These are phyloP conservation scores for Russula sp. DNA, from an alignment of 768 basidiomycete species.

Conservation along the genomic window DNA sequence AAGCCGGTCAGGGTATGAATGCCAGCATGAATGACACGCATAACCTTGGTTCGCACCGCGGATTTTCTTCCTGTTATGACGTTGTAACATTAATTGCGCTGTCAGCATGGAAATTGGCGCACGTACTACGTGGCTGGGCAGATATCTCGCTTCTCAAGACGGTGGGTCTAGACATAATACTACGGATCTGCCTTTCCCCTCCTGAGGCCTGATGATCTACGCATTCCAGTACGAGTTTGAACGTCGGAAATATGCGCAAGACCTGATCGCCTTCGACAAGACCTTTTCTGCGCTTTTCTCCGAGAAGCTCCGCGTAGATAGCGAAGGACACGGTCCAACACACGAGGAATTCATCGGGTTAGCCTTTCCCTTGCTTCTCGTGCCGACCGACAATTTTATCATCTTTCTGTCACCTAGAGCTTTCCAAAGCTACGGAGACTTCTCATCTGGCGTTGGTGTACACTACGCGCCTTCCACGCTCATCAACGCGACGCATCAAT, in stretches of 20 bases:
- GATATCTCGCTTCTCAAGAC: conserved; percentile 46
- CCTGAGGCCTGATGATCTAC: background rate
- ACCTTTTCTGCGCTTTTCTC: conserved; percentile 52
- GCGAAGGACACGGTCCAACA: conserved; percentile 46
- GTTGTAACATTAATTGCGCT: background rate
- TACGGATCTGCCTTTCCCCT: background rate
- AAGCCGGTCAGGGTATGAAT: conserved; percentile 52
- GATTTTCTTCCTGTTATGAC: background rate
- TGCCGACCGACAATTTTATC: background rate
- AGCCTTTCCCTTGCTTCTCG: conserved; percentile 21
- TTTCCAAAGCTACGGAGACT: conserved; percentile 46
- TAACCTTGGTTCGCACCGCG: conserved; percentile 39
- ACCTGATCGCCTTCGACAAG: conserved; percentile 54
- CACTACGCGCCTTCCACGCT: conserved; percentile 46
- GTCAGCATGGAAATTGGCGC: conserved; percentile 52
- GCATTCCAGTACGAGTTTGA: conserved; percentile 48
- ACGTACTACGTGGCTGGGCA: conserved; percentile 50
- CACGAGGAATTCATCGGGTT: conserved; percentile 48
- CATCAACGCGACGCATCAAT: conserved; percentile 39
- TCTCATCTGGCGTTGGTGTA: conserved; percentile 50
- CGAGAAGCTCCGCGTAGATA: conserved; percentile 46
- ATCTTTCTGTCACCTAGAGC: conserved; percentile 35
- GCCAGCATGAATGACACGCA: conserved; percentile 54
- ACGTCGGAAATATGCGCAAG: conserved; percentile 52
- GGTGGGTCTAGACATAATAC: conserved; percentile 34